Evolutionary conservation across 306 rosid species (phyloP), one percentile per base, ranked within the genome.

Genomic region (Fragaria iinumae): DNA sequence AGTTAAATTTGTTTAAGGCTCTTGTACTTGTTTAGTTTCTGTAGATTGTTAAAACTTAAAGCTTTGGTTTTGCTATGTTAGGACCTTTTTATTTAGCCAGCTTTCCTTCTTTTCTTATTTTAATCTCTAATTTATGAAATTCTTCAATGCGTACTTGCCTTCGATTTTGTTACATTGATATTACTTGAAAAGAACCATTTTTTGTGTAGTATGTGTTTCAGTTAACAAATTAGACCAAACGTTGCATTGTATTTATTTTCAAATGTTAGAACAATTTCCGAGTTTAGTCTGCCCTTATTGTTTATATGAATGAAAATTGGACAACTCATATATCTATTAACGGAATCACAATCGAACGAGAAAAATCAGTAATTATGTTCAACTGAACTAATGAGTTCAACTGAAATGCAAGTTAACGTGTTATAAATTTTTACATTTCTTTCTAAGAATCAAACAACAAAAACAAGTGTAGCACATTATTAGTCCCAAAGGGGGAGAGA

Each of bases 381-480:
- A 17, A 16, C 11, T 32, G 34, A 2, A 32, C 34, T 32, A 32
- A 32, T 32, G 3, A 32, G 34, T 32, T 4, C 34, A 32, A 32
- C 3, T 32, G 2, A 53, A n/a, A 36, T 55, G 14, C 66, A 13
- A 27, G 44, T 8, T 73, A 14, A 23, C 9, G 4, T 60, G 16
- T 74, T 69, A 69, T 9, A 41, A 23, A 60, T 29, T 27, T 56
- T 60, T 27, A 74, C 29, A 59, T 59, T 74, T 74, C 9, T 43
- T 57, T 1, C n/a, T 2, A 60, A 60, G 59, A 60, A 27, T 74
- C 21, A 59, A 41, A 60, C 32, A 44, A 60, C 32, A 25, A 25
- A 9, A 74, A 16, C 3, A 74, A 60, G 4, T 25, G 57, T 25
- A 65, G 49, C 80, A 72, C 76, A 74, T 75, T 82, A 80, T 82